Percentiles rank a stretch among this genome's conserved stretches.
phyloP scores from a whole-genome alignment of 2,329 filamentous ascomycete genomes.

The Sporothrix euskadiensis region DNA sequence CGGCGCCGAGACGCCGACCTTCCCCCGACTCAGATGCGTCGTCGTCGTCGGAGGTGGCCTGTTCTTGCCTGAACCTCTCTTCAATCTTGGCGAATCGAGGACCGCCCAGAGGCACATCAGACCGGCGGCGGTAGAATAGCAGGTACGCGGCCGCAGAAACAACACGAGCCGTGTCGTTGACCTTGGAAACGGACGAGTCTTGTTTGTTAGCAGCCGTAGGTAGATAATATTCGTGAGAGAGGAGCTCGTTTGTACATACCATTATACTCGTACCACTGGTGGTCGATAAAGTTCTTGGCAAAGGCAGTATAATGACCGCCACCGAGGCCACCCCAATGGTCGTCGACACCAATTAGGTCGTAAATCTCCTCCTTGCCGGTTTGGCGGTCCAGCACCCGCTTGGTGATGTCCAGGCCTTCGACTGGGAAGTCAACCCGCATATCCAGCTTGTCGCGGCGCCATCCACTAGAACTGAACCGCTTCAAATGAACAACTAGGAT shows the following conservation, averaged over 20 bases:
- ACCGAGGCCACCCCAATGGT: constrained; percentile 89
- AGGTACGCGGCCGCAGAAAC: constrained; percentile 83
- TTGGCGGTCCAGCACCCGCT: constrained; percentile 76
- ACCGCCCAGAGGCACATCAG: constrained; percentile 74
- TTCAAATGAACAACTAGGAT: constrained; percentile 95
- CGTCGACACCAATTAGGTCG: constrained; percentile 92
- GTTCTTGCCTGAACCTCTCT: constrained; percentile 59
- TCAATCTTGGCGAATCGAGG: constrained; percentile 70
- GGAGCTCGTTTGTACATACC: constrained; percentile 57
- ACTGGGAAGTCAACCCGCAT: constrained; percentile 88
- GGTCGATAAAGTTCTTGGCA: constrained; percentile 87
- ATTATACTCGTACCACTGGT: constrained; percentile 94
- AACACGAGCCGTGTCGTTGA: constrained; percentile 60
- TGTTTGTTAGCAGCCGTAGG: not conserved
- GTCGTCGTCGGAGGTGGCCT: constrained; percentile 48
- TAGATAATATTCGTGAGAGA: not conserved
- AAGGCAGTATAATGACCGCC: constrained; percentile 96
- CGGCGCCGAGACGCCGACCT: constrained; percentile 78
- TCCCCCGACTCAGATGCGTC: constrained; percentile 64
- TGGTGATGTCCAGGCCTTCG: constrained; percentile 78
- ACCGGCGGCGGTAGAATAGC: constrained; percentile 90
- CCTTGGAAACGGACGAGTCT: constrained; percentile 74
- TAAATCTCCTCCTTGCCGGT: constrained; percentile 82
- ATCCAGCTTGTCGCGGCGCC: constrained; percentile 86
- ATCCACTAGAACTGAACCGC: constrained; percentile 83